phyloP scores from a whole-genome alignment of 345 rosid species.

The Hypericum androsaemum region DNA sequence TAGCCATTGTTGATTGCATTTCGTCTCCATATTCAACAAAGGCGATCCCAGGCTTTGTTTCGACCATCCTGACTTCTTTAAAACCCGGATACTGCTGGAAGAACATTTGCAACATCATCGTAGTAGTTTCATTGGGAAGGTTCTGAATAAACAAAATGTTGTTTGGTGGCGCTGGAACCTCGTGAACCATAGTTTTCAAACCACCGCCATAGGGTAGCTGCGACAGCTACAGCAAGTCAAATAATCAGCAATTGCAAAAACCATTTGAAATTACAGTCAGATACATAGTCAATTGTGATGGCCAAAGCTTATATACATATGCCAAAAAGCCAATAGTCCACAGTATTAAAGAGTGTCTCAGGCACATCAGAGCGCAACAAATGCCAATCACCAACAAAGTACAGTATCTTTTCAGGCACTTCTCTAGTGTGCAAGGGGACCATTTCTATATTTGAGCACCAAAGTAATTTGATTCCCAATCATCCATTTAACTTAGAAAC shows the following conservation, averaged over 20 bases:
- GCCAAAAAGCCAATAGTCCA: too few relatives aligned
- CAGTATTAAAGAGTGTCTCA: too few relatives aligned
- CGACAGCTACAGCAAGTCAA: slow-evolving; percentile 48
- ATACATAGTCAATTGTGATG: too few relatives aligned
- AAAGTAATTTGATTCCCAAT: too few relatives aligned
- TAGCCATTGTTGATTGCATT: slow-evolving; percentile 75
- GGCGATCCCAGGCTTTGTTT: slow-evolving; percentile 95
- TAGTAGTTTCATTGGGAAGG: slow-evolving; percentile 75
- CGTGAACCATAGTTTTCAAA: slow-evolving; percentile 53
- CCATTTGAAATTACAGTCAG: too few relatives aligned
- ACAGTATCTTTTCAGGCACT: too few relatives aligned
- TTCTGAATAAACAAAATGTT: slow-evolving; percentile 87
- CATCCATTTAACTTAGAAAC: too few relatives aligned
- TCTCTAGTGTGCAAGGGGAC: too few relatives aligned
- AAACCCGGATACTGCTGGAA: slow-evolving; percentile 69
- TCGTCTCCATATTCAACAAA: slow-evolving; percentile 85
- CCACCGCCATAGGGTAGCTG: slow-evolving; percentile 78
- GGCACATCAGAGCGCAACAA: too few relatives aligned
- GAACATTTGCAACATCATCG: slow-evolving; percentile 71
- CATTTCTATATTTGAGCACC: too few relatives aligned
- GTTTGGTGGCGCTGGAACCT: slow-evolving; percentile 89
- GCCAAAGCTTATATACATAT: too few relatives aligned
- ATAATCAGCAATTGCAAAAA: neutral
- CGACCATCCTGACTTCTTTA: slow-evolving; percentile 95
- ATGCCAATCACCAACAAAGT: too few relatives aligned